Conservation (phyloP, 768 basidiomycete genomes). For the Epithele typhae region DNA sequence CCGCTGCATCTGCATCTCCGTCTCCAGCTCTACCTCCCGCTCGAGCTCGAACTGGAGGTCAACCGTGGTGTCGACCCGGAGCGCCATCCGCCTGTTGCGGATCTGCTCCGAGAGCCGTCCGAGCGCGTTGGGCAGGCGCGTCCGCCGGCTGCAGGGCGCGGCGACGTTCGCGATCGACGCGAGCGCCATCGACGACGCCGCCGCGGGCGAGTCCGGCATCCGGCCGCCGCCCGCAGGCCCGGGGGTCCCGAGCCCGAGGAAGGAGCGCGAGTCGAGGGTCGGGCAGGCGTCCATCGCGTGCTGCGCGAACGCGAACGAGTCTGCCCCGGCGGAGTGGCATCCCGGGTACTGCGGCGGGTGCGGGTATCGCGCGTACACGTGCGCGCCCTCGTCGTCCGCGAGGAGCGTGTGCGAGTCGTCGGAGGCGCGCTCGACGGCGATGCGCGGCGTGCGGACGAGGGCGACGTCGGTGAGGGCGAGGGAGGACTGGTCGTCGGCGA, state of each 20-base stretch:
- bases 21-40: not conserved
- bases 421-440: too few species aligned
- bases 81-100: slow-evolving; percentile 1
- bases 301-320: slow-evolving; percentile 16
- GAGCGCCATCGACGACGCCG: slow-evolving; percentile 18
- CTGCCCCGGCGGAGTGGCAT: slow-evolving; percentile 6
- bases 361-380: not conserved
- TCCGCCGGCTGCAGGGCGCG: slow-evolving; percentile 9
- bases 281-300: slow-evolving; percentile 18
- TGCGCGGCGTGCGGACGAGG: slow-evolving; percentile 17
- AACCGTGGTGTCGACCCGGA: not conserved
- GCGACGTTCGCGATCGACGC: slow-evolving; percentile 10
- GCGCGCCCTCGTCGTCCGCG: not conserved
- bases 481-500: slow-evolving; percentile 20
- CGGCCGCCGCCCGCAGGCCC: not conserved
- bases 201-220: slow-evolving; percentile 13
- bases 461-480: slow-evolving; percentile 24
- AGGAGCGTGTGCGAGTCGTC: not conserved
- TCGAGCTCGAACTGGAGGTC: too few species aligned
- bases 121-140: slow-evolving; percentile 8
- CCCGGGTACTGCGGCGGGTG: not conserved
- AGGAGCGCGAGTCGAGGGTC: slow-evolving; percentile 16
- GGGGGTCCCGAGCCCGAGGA: slow-evolving; percentile 8
- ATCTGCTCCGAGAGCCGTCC: slow-evolving; percentile 4
- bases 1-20: too few species aligned